Conservation (phyloP, 1,284 basidiomycete species). For the Apiotrichum akiyoshidainum region DNA sequence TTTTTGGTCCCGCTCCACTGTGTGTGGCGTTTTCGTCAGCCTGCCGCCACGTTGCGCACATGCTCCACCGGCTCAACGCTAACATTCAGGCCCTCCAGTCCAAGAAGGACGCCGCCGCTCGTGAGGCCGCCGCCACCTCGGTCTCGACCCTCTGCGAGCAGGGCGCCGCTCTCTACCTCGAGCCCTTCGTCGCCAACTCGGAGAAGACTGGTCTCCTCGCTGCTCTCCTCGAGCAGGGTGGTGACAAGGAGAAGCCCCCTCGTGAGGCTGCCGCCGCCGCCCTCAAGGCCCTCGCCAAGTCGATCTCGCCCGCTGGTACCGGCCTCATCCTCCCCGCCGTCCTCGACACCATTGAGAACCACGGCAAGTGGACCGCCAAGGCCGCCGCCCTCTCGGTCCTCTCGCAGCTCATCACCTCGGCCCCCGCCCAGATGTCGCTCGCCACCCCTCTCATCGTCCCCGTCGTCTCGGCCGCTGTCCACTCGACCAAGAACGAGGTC, state of each 20-base stretch:
- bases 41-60: background rate
- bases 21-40: background rate
- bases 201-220: conserved; percentile 66
- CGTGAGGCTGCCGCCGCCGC: conserved; percentile 77
- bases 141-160: conserved; percentile 63
- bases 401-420: conserved; percentile 83
- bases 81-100: conserved; percentile 53
- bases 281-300: conserved; percentile 71
- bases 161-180: conserved; percentile 77
- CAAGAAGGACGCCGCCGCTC: conserved; percentile 57
- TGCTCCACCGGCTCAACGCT: background rate
- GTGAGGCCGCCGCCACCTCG: conserved; percentile 48
- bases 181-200: conserved; percentile 82
- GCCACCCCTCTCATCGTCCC: conserved; percentile 97
- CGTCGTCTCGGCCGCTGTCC: conserved; percentile 91
- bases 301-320: conserved; percentile 88
- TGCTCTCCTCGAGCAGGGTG: conserved; percentile 82
- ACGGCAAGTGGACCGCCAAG: conserved; percentile 99
- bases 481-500: conserved; percentile 99
- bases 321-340: conserved; percentile 81
- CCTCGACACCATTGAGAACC: conserved; percentile 72
- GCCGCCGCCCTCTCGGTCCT: conserved; percentile 79
- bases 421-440: conserved; percentile 79
- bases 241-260: conserved; percentile 75
- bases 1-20: background rate